Evolutionary conservation across 176 grass and related monocot genomes (phyloP).

Genomic region (Phoenix dactylifera): DNA sequence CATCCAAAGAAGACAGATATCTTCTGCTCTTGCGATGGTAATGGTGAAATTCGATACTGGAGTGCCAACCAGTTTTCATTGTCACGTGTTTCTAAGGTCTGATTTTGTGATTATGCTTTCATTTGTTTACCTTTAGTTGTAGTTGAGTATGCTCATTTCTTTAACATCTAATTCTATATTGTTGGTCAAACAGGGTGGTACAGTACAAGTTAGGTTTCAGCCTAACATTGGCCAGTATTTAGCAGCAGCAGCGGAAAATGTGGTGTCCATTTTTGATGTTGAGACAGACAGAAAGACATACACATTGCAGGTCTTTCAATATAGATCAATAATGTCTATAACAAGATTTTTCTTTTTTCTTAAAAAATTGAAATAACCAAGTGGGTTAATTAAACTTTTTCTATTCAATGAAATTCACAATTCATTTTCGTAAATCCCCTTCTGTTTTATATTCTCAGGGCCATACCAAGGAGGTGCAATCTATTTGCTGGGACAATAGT

Average conservation of each 20-base stretch:
- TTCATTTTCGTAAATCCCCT: background rate
- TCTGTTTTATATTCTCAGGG: conserved; percentile 40
- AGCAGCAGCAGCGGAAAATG: conserved; percentile 67
- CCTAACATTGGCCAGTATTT: conserved; percentile 63
- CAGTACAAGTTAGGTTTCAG: conserved; percentile 89
- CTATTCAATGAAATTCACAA: background rate
- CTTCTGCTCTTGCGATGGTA: conserved; percentile 86
- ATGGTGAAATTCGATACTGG: conserved; percentile 93
- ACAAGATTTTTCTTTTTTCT: background rate
- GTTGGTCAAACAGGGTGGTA: conserved; percentile 1
- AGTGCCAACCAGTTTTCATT: conserved; percentile 32
- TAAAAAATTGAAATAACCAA: too few relatives aligned
- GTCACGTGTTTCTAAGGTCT: conserved; percentile 50
- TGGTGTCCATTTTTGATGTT: conserved; percentile 73
- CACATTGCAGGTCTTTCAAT: conserved; percentile 52
- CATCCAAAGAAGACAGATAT: conserved; percentile 94
- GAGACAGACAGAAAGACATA: conserved; percentile 63
- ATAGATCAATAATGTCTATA: conserved; percentile 4
- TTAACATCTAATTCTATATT: too few relatives aligned
- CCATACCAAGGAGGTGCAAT: conserved; percentile 71
- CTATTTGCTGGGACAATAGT: conserved; percentile 88
- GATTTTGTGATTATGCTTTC: conserved; percentile 4
- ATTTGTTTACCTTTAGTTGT: background rate
- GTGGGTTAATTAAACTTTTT: too few relatives aligned
- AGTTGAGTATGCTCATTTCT: background rate